Evolutionary conservation across 495 filamentous ascomycete genomes (phyloP), one percentile per base, ranked within the genome.

Genomic region (Talaromyces trachyspermus): DNA sequence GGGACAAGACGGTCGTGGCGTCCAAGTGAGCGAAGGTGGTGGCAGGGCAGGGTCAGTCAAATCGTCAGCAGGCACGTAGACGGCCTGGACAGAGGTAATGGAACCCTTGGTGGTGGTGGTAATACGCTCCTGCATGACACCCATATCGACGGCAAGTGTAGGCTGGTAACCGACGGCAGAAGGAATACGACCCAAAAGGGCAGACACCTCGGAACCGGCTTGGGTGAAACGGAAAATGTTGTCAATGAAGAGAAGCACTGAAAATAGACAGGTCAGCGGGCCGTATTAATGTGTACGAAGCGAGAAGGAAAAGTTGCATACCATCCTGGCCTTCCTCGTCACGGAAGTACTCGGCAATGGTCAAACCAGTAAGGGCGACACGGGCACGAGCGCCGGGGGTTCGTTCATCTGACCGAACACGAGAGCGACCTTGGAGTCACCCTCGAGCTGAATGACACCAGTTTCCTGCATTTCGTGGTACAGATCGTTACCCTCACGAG

Each of bases 401-500:
- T 98, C 92, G 83, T 98, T 97, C 92, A 98, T 98, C 79, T 98
- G 92, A 80, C 92, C 92, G 79, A 98, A 98, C 55, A 97, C 92
- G 55, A 98, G 81, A 53, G 92, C 88, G 76, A 97, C 92, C 85
- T 98, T 98, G 70, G 92, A 98, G 61, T 95, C 89, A 74, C 92
- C 92, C 54, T 98, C 92, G 52, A 98, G 88, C 72, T 98, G 78
- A 75, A 98, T 98, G 81, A 98, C 92, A 76, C 84, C 83, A 64
- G 92, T 98, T 79, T 98, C 90, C 80, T 98, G 92, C 92, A 98
- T 98, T 86, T 98, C 92, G 79, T 98, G 94, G 85, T 98, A 98
- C 81, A 98, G 76, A 84, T 98, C 92, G 83, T 98, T 98, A 83
- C 92, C 92, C 84, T 98, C 92, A 85, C 92, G 92, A 64, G 92